Conservation (phyloP, 495 filamentous ascomycete genomes). For the Aspergillus kassunensis region DNA sequence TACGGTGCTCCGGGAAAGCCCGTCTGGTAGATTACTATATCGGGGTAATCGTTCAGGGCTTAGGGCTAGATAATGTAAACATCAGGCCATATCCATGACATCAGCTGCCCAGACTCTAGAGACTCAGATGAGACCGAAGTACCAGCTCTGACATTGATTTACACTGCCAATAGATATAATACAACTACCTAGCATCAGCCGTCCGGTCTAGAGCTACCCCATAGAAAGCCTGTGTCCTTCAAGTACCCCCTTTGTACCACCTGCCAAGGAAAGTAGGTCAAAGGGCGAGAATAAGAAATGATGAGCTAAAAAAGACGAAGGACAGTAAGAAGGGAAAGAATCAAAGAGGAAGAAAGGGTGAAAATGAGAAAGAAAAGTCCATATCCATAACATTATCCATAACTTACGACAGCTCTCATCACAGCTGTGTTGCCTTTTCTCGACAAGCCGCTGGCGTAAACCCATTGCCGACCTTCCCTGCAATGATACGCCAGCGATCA, state of each 20-base stretch:
- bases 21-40: slow-evolving; percentile 24
- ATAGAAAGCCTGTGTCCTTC: slow-evolving; percentile 9
- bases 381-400: slow-evolving; percentile 14
- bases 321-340: slow-evolving; percentile 1
- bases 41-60: slow-evolving; percentile 25
- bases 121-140: too few relatives aligned
- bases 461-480: slow-evolving; percentile 79
- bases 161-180: slow-evolving; percentile 13
- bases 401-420: background rate
- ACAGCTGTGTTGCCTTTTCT: slow-evolving; percentile 65
- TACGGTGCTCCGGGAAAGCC: slow-evolving; percentile 19
- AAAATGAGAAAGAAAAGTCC: slow-evolving; percentile 1
- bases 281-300: slow-evolving; percentile 6
- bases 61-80: slow-evolving; percentile 16
- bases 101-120: background rate
- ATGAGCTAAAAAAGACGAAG: slow-evolving; percentile 1
- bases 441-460: slow-evolving; percentile 82
- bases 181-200: slow-evolving; percentile 17
- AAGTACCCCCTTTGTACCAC: slow-evolving; percentile 12
- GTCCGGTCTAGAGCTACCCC: slow-evolving; percentile 15
- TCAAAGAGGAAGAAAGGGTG: background rate
- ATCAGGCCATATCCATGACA: background rate
- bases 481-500: slow-evolving; percentile 83
- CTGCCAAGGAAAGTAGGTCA: slow-evolving; percentile 15
- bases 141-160: background rate